Percentiles rank a stretch among this genome's conserved stretches.
Conservation (phyloP, 371 early-diverging fungal species). For the Saksenaea oblongispora region DNA sequence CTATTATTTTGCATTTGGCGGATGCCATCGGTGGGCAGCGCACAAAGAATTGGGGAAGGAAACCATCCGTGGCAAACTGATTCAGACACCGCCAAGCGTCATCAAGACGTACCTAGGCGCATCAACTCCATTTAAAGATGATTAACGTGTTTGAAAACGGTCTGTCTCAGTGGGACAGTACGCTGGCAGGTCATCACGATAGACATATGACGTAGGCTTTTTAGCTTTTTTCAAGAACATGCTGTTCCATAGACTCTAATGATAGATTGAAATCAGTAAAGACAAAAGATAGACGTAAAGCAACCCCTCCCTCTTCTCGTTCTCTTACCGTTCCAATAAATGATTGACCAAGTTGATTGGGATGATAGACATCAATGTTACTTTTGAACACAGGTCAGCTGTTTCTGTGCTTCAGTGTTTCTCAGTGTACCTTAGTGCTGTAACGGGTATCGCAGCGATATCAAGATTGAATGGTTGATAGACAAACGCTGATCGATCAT, state of each 20-base stretch:
- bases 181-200: constrained; percentile 10
- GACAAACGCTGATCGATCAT: constrained; percentile 17
- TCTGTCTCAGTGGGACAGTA: constrained; percentile 28
- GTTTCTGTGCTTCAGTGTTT: not conserved
- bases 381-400: constrained; percentile 7
- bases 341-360: constrained; percentile 21
- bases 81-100: constrained; percentile 41
- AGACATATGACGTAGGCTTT: not conserved
- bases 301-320: constrained; percentile 8
- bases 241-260: constrained; percentile 9
- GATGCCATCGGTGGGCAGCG: constrained; percentile 55
- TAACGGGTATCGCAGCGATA: constrained; percentile 14
- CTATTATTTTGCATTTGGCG: constrained; percentile 53
- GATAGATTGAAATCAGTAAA: not conserved
- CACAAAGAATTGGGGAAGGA: constrained; percentile 42
- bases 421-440: constrained; percentile 22
- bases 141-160: constrained; percentile 19
- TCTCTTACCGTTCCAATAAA: constrained; percentile 29
- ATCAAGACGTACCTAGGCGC: constrained; percentile 44
- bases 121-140: constrained; percentile 43
- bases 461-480: constrained; percentile 28
- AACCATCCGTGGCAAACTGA: constrained; percentile 43
- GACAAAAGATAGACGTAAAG: too few species aligned
- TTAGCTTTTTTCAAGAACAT: constrained; percentile 10
- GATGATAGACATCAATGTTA: constrained; percentile 42